Percentiles rank a stretch among this genome's conserved stretches.
Conservation (phyloP, 306 rosid species). For the Castanea mollissima region DNA sequence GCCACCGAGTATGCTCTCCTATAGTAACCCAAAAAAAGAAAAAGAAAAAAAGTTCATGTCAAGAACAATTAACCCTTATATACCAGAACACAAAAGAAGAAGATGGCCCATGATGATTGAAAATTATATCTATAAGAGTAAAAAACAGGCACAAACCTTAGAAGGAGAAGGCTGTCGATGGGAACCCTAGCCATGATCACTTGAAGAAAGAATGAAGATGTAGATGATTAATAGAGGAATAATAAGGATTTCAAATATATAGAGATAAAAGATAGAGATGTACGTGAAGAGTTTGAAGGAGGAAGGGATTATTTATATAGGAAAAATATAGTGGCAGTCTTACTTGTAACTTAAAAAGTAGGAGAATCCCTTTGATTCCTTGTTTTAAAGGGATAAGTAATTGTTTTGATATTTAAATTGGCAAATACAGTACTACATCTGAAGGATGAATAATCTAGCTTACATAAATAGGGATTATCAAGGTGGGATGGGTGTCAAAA, state of each 20-base stretch:
- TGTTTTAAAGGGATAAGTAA: neutral
- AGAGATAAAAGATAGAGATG: too few species aligned
- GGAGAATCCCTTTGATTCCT: neutral
- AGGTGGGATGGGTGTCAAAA: too few species aligned
- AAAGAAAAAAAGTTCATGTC: neutral
- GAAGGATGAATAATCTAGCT: too few species aligned
- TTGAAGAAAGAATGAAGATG: neutral
- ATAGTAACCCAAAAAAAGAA: constrained; percentile 4
- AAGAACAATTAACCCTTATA: neutral
- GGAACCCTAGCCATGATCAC: constrained; percentile 31
- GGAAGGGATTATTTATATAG: constrained; percentile 14
- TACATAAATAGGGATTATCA: too few species aligned
- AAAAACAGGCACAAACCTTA: constrained; percentile 22
- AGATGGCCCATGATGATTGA: neutral
- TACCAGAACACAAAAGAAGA: neutral
- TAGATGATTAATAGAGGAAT: neutral
- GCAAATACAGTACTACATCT: too few species aligned
- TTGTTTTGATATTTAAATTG: neutral
- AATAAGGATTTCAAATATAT: neutral
- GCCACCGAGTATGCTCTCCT: constrained; percentile 21
- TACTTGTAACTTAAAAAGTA: neutral
- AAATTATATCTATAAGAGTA: neutral
- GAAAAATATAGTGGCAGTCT: neutral
- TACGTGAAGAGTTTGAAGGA: constrained; percentile 6
- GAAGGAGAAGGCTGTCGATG: constrained; percentile 14